phyloP scores from a whole-genome alignment of 2,329 filamentous ascomycete species.

The Beauveria rudraprayagi region DNA sequence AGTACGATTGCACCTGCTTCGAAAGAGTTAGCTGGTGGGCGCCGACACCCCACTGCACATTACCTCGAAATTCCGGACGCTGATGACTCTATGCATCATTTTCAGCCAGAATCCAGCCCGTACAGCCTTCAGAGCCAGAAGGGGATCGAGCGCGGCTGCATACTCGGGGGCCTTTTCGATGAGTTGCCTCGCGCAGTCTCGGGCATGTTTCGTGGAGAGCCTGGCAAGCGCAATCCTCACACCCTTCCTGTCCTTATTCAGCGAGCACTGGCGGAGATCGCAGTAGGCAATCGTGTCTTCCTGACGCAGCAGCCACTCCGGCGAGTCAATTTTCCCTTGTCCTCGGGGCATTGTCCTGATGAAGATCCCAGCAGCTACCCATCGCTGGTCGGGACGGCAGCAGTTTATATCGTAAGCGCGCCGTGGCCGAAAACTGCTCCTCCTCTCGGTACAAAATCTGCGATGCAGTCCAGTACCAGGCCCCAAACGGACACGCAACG shows the following conservation, averaged over 20 bases:
- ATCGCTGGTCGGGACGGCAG: not conserved
- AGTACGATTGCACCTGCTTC: not conserved
- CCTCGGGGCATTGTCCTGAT: not conserved
- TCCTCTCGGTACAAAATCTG: not conserved
- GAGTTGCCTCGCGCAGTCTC: not conserved
- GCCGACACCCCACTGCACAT: not conserved
- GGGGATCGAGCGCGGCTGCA: not conserved
- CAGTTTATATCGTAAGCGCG: not conserved
- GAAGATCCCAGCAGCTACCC: not conserved
- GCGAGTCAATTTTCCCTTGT: not conserved
- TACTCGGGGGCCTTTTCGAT: not conserved
- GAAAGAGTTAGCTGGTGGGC: not conserved
- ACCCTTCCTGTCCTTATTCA: not conserved
- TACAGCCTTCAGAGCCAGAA: not conserved
- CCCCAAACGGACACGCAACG: not conserved
- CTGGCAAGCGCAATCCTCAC: not conserved
- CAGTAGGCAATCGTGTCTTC: not conserved
- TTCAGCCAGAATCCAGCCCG: not conserved
- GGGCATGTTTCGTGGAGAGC: not conserved
- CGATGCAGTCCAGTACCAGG: not conserved
- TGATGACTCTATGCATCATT: not conserved
- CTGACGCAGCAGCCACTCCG: not conserved
- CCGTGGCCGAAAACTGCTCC: not conserved
- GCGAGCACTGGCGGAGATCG: not conserved
- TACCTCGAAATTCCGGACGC: not conserved